These are phyloP conservation scores for Penicillium mononematosum DNA, from an alignment of 495 filamentous ascomycete species.

Conservation along the genomic window DNA sequence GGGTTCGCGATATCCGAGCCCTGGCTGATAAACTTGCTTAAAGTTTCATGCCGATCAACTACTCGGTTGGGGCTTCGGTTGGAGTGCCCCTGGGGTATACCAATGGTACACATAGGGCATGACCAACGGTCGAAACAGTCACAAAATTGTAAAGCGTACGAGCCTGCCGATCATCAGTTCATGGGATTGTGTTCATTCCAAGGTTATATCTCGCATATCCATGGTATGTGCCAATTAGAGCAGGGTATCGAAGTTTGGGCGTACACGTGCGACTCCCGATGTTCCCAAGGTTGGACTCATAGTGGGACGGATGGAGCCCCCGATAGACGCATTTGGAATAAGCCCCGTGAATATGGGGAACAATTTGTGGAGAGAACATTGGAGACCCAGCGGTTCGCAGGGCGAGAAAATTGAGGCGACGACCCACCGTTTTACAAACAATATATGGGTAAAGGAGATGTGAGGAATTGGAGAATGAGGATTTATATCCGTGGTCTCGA, in stretches of 20 bases:
- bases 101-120: background rate
- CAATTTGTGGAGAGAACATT: background rate
- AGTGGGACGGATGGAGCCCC: constrained; percentile 1
- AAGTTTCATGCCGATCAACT: constrained; percentile 9
- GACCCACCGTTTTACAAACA: background rate
- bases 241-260: background rate
- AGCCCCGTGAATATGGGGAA: background rate
- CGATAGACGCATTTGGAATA: constrained; percentile 15
- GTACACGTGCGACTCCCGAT: background rate
- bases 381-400: background rate
- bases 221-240: background rate
- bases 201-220: background rate
- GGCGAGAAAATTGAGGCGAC: background rate
- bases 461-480: too few relatives aligned
- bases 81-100: constrained; percentile 2
- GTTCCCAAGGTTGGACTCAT: background rate
- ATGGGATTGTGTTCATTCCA: constrained; percentile 10
- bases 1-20: background rate
- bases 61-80: background rate
- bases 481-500: too few relatives aligned
- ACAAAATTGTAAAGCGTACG: constrained; percentile 4
- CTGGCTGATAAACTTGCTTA: background rate
- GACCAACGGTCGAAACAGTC: background rate
- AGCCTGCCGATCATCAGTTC: constrained; percentile 4
- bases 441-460: too few relatives aligned